Conservation (phyloP, 208 protist species). For the Trypanosoma theileri region DNA sequence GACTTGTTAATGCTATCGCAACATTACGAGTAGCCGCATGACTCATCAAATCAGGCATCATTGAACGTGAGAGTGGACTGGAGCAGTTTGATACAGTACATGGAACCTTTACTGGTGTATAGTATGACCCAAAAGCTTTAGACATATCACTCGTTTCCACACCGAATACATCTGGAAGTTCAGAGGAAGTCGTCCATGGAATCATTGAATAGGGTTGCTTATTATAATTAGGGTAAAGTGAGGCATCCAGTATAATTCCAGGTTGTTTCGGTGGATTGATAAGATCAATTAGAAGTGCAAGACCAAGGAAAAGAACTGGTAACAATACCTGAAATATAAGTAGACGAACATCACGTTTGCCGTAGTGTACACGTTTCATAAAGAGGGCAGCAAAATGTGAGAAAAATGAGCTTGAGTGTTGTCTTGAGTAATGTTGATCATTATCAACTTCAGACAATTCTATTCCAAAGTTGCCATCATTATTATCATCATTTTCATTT, state of each 20-base stretch:
- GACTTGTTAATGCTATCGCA: constrained; percentile 40
- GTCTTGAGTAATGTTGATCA: neutral
- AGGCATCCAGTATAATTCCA: constrained; percentile 57
- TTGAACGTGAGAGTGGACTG: constrained; percentile 34
- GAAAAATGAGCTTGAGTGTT: constrained; percentile 32
- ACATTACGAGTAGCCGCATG: constrained; percentile 47
- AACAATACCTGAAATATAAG: constrained; percentile 77
- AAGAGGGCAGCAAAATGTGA: constrained; percentile 71
- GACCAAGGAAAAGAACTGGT: constrained; percentile 64
- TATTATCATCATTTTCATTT: neutral
- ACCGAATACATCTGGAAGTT: constrained; percentile 21
- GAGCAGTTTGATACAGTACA: constrained; percentile 31
- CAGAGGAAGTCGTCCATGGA: constrained; percentile 13
- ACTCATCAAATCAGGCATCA: constrained; percentile 33
- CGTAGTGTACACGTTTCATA: constrained; percentile 77
- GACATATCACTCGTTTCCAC: constrained; percentile 4
- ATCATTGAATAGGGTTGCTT: constrained; percentile 26
- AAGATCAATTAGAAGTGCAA: constrained; percentile 73
- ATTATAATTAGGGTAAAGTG: constrained; percentile 45
- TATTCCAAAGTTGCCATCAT: neutral
- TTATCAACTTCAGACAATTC: neutral
- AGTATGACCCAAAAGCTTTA: constrained; percentile 23
- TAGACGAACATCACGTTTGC: constrained; percentile 67
- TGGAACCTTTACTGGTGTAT: constrained; percentile 22
- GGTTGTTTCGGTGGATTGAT: constrained; percentile 56